phyloP scores from a whole-genome alignment of 495 filamentous ascomycete species.

The Xylaria bambusicola region DNA sequence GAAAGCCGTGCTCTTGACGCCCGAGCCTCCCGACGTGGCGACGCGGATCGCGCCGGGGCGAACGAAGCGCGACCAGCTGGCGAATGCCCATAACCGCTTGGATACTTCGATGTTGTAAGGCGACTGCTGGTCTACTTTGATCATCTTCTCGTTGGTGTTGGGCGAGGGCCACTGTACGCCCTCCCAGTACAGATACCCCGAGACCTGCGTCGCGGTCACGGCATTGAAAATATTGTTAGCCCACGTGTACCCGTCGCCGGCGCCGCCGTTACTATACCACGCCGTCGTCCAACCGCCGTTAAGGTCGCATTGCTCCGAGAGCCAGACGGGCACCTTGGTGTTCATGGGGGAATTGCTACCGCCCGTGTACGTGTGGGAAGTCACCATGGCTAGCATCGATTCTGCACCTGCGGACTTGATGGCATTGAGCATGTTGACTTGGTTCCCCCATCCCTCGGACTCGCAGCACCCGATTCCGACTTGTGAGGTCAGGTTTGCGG shows the following conservation, averaged over 20 bases:
- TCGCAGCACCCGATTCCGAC: slow-evolving; percentile 45
- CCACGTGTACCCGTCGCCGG: slow-evolving; percentile 59
- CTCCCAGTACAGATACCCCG: slow-evolving; percentile 58
- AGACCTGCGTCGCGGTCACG: slow-evolving; percentile 45
- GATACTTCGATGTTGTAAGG: slow-evolving; percentile 42
- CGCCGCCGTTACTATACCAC: slow-evolving; percentile 50
- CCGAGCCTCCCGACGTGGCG: slow-evolving; percentile 31
- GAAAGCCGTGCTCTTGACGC: slow-evolving; percentile 52
- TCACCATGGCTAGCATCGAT: slow-evolving; percentile 35
- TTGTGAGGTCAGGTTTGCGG: slow-evolving; percentile 30
- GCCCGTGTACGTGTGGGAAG: slow-evolving; percentile 42
- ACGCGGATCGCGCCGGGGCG: slow-evolving; percentile 51
- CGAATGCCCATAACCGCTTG: slow-evolving; percentile 57
- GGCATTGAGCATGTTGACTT: slow-evolving; percentile 38
- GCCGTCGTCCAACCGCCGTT: slow-evolving; percentile 46
- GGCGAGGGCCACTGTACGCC: slow-evolving; percentile 52
- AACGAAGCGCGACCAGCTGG: slow-evolving; percentile 51
- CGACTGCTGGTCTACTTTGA: slow-evolving; percentile 44
- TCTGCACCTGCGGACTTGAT: slow-evolving; percentile 38
- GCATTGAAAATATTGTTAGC: slow-evolving; percentile 55
- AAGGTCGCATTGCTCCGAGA: slow-evolving; percentile 49
- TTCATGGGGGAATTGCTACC: slow-evolving; percentile 37
- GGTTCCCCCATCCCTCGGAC: slow-evolving; percentile 44
- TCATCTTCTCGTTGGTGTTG: slow-evolving; percentile 49
- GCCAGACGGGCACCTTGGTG: slow-evolving; percentile 38